Evolutionary conservation across 75 land plant genomes (phyloP), one percentile per base, ranked within the genome.

Genomic region (Larix kaempferi): DNA sequence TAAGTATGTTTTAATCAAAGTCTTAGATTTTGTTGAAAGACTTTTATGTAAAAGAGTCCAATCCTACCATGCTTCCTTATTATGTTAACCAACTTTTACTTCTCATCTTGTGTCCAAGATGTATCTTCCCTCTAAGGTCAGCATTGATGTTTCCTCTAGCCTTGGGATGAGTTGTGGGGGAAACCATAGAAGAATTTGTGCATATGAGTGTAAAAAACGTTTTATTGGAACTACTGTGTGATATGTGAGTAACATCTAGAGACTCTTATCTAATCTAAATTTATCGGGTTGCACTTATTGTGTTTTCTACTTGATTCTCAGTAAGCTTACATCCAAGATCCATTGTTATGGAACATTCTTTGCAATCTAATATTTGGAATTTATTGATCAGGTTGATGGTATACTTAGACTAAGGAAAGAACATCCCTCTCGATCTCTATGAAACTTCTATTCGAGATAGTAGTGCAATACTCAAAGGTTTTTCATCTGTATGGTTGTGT

Each of bases 21-120:
- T 81, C 29, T 81, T 49, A 21, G 83, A 81, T 57, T 84, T 84
- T 37, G 78, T 80, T 22, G 83, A 83, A 59, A 84, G 78, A 65
- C 76, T 77, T 60, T 84, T 80, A 23, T 81, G 76, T 63, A 84
- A 73, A 73, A 60, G 78, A 19, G 63, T 57, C 86, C 86, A 84
- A 64, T 84, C 74, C 78, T 84, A 41, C 86, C 86, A 78, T 84
- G 83, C 71, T 76, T 81, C 74, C 78, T 84, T n/a, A 81, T 67
- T 56, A 84, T 81, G 16, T 84, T 83, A 39, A 82, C 80, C 66
- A 84, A 84, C 54, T 81, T 84, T 56, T 84, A 83, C 75, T 84
- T 84, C 73, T 84, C 86, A 27, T 84, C 83, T 67, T 81, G 83
- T 54, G 83, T 84, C 86, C 86, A 84, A 14, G 83, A 81, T 25